Evolutionary conservation across 2,329 filamentous ascomycete genomes (phyloP), one percentile per base, ranked within the genome.

Genomic region (Arthrobotrys pseudoclavata): DNA sequence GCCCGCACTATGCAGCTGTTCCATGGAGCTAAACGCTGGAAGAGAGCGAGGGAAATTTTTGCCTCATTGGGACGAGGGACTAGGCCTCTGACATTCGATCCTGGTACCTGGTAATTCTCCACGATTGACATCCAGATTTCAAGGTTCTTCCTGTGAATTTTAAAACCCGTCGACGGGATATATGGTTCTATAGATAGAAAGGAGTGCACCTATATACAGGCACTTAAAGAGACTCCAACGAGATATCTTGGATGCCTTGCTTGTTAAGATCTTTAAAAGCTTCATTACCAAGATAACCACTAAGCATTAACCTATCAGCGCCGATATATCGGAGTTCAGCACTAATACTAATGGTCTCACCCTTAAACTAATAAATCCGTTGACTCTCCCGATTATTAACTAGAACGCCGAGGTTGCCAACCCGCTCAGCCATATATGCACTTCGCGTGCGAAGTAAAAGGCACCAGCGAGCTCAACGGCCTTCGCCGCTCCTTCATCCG

Each of bases 41-140:
- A 26, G 69, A 29, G 68, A 60, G 42, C 52, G 20, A 42, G 66
- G 69, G 69, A 72, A 57, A 3, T 37, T 63, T 72, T 72, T 72
- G 34, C 69, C 69, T 50, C 62, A 57, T 72, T 53, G 48, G 57
- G 69, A 31, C 26, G 57, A 24, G 31, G 37, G 15, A 34, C 69
- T 66, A 72, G 69, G 69, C 69, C n/a, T 72, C 68, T 72, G 50
- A 60, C 69, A 64, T 72, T 72, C 37, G 37, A 72, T 72, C 68
- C 68, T 71, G 68, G 57, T 63, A 71, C n/a, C n/a, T n/a, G 12
- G 7, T 34, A 45, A 71, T 55, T 64, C 57, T 57, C 68, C 57
- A 55, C 52, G 68, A 71, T 64, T 55, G 34, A 63, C 50, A 26
- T 60, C 7, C 24, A n/a, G 55, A 53, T 62, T 68, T 24, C 52